These are phyloP conservation scores for Colletotrichum spaethianum DNA, from an alignment of 2,329 filamentous ascomycete species.

Conservation along the genomic window DNA sequence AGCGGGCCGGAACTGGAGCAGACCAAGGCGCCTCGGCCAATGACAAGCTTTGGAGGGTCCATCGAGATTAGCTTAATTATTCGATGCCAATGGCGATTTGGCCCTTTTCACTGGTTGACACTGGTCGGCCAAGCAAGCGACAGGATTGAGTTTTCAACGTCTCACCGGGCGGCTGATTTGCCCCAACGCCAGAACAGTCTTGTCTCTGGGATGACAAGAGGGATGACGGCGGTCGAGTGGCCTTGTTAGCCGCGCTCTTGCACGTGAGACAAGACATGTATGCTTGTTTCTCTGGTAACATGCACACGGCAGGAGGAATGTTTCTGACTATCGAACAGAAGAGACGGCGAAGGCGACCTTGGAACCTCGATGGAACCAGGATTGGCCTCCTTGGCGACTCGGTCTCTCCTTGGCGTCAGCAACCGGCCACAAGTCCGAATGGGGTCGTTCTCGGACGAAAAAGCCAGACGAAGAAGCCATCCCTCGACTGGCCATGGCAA, in stretches of 20 bases:
- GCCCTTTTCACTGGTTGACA: slow-evolving; percentile 17
- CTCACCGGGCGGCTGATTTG: neutral
- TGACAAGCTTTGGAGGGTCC: slow-evolving; percentile 38
- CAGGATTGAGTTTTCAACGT: slow-evolving; percentile 27
- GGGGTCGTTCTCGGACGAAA: slow-evolving; percentile 9
- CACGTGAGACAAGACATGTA: slow-evolving; percentile 20
- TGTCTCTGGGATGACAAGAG: neutral
- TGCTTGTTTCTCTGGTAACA: slow-evolving; percentile 12
- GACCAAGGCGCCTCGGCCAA: slow-evolving; percentile 31
- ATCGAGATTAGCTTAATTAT: slow-evolving; percentile 38
- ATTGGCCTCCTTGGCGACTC: neutral
- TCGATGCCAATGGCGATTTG: slow-evolving; percentile 23
- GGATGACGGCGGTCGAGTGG: neutral
- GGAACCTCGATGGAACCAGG: slow-evolving; percentile 5
- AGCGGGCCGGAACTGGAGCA: neutral
- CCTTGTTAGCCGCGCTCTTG: slow-evolving; percentile 7
- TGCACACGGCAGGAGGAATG: slow-evolving; percentile 9
- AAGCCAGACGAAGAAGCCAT: neutral
- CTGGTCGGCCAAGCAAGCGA: slow-evolving; percentile 15
- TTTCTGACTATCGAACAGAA: slow-evolving; percentile 14
- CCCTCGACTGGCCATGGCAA: slow-evolving; percentile 16
- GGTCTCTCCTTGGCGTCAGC: slow-evolving; percentile 4
- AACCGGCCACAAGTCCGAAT: slow-evolving; percentile 13
- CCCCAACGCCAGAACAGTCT: neutral
- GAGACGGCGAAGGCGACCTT: neutral